Conservation (phyloP, 2,329 filamentous ascomycete genomes). For the Aureobasidium sp. region DNA sequence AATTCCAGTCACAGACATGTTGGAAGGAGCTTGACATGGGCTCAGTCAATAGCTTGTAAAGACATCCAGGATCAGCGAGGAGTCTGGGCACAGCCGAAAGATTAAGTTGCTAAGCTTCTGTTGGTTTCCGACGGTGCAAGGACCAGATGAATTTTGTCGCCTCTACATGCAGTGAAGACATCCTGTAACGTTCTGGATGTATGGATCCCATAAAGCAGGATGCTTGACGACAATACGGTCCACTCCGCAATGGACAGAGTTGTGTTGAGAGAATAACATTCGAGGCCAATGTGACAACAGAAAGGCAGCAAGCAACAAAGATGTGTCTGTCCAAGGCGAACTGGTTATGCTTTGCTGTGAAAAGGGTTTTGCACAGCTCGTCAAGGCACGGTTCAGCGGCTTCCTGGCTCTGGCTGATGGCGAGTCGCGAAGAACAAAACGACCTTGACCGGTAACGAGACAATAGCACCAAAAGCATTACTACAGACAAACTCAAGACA, state of each 20-base stretch:
- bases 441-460: neutral
- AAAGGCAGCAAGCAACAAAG: neutral
- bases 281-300: neutral
- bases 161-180: neutral
- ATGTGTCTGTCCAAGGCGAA: neutral
- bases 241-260: no score
- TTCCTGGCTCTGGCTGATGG: neutral
- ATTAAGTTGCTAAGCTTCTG: neutral
- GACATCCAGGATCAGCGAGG: neutral
- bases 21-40: neutral
- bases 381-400: neutral
- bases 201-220: neutral
- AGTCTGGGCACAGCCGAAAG: neutral
- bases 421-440: neutral
- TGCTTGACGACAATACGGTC: no score
- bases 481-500: conserved; percentile 3
- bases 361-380: neutral
- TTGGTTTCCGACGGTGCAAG: neutral
- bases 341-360: neutral
- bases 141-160: neutral
- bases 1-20: neutral
- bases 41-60: neutral
- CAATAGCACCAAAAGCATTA: neutral
- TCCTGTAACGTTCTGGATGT: neutral
- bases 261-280: neutral